Percentiles rank a stretch among this genome's conserved stretches.
Conservation (phyloP, 805 yeast genomes). For the Wickerhamiella allomyrinae region DNA sequence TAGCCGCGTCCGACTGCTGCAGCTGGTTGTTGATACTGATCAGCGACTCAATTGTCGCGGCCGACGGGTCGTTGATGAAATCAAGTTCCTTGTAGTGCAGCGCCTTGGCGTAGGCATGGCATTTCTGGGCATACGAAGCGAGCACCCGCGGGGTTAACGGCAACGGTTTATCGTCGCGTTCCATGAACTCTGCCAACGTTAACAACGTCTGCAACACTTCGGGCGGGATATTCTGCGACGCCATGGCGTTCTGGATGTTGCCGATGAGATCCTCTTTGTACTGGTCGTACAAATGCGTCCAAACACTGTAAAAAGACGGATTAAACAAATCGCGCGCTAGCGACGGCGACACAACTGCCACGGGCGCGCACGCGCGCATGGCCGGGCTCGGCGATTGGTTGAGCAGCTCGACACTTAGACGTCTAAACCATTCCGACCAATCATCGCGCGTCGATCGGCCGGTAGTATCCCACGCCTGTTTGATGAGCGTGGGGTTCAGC, state of each 20-base stretch:
- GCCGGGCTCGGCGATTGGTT: constrained; percentile 93
- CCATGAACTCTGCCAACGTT: constrained; percentile 91
- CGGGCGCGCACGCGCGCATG: constrained; percentile 76
- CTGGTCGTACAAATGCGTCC: constrained; percentile 82
- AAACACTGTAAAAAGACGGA: constrained; percentile 87
- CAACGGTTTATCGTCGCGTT: constrained; percentile 87
- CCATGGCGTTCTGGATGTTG: constrained; percentile 71
- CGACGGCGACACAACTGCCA: constrained; percentile 79
- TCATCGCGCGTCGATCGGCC: constrained; percentile 85
- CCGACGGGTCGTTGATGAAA: constrained; percentile 82
- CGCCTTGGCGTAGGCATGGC: constrained; percentile 97
- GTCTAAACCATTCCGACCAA: constrained; percentile 95
- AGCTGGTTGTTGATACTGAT: constrained; percentile 86
- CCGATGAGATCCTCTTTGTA: constrained; percentile 82
- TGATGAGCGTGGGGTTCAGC: constrained; percentile 45
- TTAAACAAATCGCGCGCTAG: constrained; percentile 77
- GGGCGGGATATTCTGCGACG: constrained; percentile 86
- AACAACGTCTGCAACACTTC: constrained; percentile 84
- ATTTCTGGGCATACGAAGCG: constrained; percentile 84
- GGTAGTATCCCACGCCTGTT: constrained; percentile 82
- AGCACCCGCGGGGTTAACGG: constrained; percentile 83
- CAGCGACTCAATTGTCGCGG: constrained; percentile 81
- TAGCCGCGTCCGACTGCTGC: constrained; percentile 95
- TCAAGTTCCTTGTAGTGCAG: constrained; percentile 91
- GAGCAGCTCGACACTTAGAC: constrained; percentile 69